Evolutionary conservation across 768 basidiomycete species (phyloP).

Genomic region (Sistotremastrum niveocremeum): DNA sequence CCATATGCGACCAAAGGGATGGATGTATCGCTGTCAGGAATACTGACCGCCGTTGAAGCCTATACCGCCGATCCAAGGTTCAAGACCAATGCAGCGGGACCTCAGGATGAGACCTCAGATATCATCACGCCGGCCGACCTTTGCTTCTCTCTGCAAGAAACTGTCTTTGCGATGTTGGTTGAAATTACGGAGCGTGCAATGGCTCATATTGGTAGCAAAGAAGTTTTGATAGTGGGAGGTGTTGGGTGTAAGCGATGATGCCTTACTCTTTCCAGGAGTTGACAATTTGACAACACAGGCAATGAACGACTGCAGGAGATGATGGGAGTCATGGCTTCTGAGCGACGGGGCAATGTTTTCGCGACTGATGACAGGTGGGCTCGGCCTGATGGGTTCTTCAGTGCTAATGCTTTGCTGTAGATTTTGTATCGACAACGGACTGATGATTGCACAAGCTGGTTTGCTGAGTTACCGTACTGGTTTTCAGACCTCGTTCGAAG

Average conservation of each 20-base stretch:
- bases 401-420: slow-evolving; percentile 25
- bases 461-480: slow-evolving; percentile 89
- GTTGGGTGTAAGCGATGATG: slow-evolving; percentile 76
- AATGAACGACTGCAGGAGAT: slow-evolving; percentile 92
- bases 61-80: slow-evolving; percentile 82
- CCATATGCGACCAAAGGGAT: slow-evolving; percentile 98
- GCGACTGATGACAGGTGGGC: slow-evolving; percentile 88
- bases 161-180: slow-evolving; percentile 94
- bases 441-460: slow-evolving; percentile 99
- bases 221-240: slow-evolving; percentile 94
- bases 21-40: slow-evolving; percentile 94
- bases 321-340: slow-evolving; percentile 96
- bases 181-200: slow-evolving; percentile 98
- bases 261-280: background rate
- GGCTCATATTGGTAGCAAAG: slow-evolving; percentile 95
- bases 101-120: slow-evolving; percentile 33
- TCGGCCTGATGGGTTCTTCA: background rate
- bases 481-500: slow-evolving; percentile 52
- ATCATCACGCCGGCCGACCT: slow-evolving; percentile 90
- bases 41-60: slow-evolving; percentile 76
- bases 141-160: slow-evolving; percentile 95
- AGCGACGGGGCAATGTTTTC: slow-evolving; percentile 80
- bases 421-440: slow-evolving; percentile 98
- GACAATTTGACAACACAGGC: slow-evolving; percentile 29
- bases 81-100: slow-evolving; percentile 27